These are phyloP conservation scores for Pyricularia sp. DNA, from an alignment of 2,329 filamentous ascomycete genomes.

Conservation along the genomic window DNA sequence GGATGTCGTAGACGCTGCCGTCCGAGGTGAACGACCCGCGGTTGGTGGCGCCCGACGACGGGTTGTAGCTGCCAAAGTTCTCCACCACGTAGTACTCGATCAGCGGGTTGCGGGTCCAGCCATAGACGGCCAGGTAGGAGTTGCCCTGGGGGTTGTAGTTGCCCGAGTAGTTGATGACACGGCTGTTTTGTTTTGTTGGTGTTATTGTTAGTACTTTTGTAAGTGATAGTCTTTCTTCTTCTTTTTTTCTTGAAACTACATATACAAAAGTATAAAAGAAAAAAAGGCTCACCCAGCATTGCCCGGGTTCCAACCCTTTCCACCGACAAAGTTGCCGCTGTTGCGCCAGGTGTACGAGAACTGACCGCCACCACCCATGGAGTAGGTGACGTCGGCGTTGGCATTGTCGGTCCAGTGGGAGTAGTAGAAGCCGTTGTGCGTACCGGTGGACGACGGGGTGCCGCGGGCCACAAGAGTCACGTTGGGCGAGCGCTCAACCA, in stretches of 20 bases:
- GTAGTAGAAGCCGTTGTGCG: conserved; percentile 32
- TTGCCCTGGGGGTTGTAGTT: conserved; percentile 37
- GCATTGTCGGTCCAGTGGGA: conserved; percentile 28
- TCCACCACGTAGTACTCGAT: conserved; percentile 29
- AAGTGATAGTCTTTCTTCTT: background rate
- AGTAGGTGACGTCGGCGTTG: conserved; percentile 27
- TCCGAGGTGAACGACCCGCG: conserved; percentile 22
- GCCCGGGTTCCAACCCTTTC: conserved; percentile 1
- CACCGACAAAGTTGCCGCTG: conserved; percentile 29
- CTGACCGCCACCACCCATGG: conserved; percentile 27
- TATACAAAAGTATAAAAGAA: background rate
- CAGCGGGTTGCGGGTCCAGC: conserved; percentile 26
- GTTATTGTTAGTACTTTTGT: background rate
- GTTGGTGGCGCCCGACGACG: conserved; percentile 19
- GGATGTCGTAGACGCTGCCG: conserved; percentile 25
- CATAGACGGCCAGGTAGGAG: conserved; percentile 25
- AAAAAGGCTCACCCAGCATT: background rate
- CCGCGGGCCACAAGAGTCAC: background rate
- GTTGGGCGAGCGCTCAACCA: background rate
- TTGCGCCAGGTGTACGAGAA: conserved; percentile 33
- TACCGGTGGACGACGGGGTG: background rate
- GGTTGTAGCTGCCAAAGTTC: conserved; percentile 19
- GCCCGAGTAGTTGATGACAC: conserved; percentile 32
- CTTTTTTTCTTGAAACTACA: background rate
- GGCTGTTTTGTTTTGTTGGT: background rate